phyloP scores from a whole-genome alignment of 495 filamentous ascomycete species.

The Tuber umbilicatum region DNA sequence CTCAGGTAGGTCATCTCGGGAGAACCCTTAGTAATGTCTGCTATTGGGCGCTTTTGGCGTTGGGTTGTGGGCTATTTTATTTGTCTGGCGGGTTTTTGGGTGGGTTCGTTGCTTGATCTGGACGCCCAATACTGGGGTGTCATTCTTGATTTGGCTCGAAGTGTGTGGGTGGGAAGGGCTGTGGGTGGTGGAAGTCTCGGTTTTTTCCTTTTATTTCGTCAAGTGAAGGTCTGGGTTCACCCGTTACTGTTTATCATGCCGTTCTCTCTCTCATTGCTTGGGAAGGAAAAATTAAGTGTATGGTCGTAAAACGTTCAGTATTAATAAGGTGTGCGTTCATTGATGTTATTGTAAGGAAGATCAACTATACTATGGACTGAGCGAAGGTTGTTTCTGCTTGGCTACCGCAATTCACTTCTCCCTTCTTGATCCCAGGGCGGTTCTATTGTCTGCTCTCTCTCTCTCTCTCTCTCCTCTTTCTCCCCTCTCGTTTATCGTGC shows the following conservation, averaged over 20 bases:
- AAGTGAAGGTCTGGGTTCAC: background rate
- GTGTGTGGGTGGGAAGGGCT: slow-evolving; percentile 1
- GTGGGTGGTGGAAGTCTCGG: background rate
- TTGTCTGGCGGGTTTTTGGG: slow-evolving; percentile 23
- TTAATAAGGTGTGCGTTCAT: background rate
- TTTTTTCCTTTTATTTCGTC: background rate
- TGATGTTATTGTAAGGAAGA: background rate
- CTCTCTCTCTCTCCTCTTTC: slow-evolving; percentile 11
- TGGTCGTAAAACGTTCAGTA: background rate
- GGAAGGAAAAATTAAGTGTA: background rate
- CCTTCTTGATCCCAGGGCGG: background rate
- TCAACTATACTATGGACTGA: background rate
- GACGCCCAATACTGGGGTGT: background rate
- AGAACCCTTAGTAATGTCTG: background rate
- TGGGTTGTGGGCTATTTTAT: slow-evolving; percentile 31
- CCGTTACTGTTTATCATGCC: background rate
- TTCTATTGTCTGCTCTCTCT: background rate
- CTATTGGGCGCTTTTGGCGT: background rate
- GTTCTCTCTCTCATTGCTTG: background rate
- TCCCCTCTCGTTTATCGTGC: slow-evolving; percentile 1
- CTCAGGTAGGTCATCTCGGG: background rate
- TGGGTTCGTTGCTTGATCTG: slow-evolving; percentile 5
- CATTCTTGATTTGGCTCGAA: background rate
- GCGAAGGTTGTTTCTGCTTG: background rate
- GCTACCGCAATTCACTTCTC: background rate